Percentiles rank a stretch among this genome's conserved stretches.
phyloP scores from a whole-genome alignment of 768 basidiomycete genomes.

The Lyophyllum decastes region DNA sequence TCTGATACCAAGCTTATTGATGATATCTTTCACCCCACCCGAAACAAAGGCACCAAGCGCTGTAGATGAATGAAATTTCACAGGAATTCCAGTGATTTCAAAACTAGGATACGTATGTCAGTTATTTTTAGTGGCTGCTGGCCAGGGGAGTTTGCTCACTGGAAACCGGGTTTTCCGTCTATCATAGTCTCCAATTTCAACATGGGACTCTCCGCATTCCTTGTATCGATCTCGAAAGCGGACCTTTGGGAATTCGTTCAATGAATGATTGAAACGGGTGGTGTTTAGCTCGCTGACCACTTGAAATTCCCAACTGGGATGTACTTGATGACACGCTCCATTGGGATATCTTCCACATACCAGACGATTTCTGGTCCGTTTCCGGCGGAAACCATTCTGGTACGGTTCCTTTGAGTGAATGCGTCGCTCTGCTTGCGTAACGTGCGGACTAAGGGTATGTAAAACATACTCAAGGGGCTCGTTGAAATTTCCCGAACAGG shows the following conservation, averaged over 20 bases:
- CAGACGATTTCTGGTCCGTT: conserved; percentile 23
- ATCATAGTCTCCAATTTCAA: conserved; percentile 60
- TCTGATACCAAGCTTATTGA: conserved; percentile 54
- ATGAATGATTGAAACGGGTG: not conserved
- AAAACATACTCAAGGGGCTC: conserved; percentile 70
- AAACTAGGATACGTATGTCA: conserved; percentile 32
- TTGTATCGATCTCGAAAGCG: conserved; percentile 69
- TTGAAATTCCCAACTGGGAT: conserved; percentile 67
- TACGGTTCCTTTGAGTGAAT: conserved; percentile 36
- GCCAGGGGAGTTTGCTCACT: conserved; percentile 34
- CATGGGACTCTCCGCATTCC: conserved; percentile 47
- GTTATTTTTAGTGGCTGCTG: not conserved
- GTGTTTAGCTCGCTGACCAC: conserved; percentile 41
- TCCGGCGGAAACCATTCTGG: conserved; percentile 26
- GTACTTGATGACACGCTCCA: conserved; percentile 59
- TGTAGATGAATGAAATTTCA: conserved; percentile 40
- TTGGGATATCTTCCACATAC: conserved; percentile 42
- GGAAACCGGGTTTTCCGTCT: conserved; percentile 55
- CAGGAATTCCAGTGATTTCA: conserved; percentile 49
- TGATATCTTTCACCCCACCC: conserved; percentile 51
- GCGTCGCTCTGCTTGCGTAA: conserved; percentile 45
- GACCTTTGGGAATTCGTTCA: conserved; percentile 43
- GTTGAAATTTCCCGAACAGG: conserved; percentile 67
- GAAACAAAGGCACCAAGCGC: conserved; percentile 50
- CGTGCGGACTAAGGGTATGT: conserved; percentile 60